These are phyloP conservation scores for Ogataea populi-albae DNA, from an alignment of 805 yeast genomes.

Conservation along the genomic window DNA sequence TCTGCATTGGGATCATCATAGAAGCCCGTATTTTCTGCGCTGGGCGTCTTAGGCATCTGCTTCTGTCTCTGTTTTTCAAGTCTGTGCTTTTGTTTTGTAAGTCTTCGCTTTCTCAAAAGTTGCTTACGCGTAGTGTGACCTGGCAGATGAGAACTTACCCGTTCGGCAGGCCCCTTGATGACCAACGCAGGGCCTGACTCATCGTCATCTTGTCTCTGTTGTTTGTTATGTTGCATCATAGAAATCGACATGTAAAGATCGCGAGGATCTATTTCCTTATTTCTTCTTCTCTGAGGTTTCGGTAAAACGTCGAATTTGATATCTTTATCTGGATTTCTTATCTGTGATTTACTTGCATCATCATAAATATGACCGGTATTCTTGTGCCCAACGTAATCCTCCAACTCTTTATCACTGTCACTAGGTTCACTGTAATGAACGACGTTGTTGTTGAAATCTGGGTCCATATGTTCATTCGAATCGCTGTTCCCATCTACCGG, in stretches of 20 bases:
- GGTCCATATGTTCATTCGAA: constrained; percentile 5
- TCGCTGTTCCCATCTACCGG: constrained; percentile 1
- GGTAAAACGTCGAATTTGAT: constrained; percentile 63
- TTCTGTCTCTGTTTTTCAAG: constrained; percentile 19
- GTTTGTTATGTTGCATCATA: constrained; percentile 61
- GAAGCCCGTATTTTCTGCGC: no score
- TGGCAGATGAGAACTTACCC: constrained; percentile 38
- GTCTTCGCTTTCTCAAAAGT: constrained; percentile 2
- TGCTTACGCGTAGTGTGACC: constrained; percentile 21
- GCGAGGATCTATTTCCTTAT: constrained; percentile 64
- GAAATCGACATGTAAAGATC: constrained; percentile 84
- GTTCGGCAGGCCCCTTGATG: constrained; percentile 74
- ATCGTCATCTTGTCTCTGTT: constrained; percentile 33
- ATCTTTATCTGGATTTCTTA: constrained; percentile 23
- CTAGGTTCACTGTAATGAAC: constrained; percentile 43
- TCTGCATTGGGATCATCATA: no score
- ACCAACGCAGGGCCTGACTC: constrained; percentile 77
- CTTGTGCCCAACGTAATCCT: background rate
- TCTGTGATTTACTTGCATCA: background rate
- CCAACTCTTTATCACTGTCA: constrained; percentile 28
- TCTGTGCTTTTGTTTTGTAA: background rate
- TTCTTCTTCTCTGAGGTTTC: constrained; percentile 41
- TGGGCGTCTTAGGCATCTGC: constrained; percentile 10
- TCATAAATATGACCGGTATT: no score
- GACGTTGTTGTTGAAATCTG: constrained; percentile 15